A percentile compares a stretch with the other conserved stretches of the same genome.
Conservation (phyloP, 1,139 yeast species). For the Suhomyces anneliseae region DNA sequence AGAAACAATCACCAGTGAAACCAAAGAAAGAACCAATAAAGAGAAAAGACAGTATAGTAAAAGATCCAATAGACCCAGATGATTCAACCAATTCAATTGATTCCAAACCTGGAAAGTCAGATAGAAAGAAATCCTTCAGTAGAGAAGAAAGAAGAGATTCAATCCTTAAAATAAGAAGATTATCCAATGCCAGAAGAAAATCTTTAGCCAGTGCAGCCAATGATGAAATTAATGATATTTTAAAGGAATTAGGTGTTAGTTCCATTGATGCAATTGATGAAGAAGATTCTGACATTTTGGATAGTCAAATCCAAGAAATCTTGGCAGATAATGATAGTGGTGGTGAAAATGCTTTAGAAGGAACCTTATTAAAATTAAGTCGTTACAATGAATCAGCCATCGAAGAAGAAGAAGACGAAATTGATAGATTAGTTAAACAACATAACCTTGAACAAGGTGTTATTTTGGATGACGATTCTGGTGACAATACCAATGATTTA, state of each 20-base stretch:
- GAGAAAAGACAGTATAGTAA: conserved; percentile 1
- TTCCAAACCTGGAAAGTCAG: not conserved
- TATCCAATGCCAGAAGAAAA: conserved; percentile 41
- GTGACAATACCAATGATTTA: conserved; percentile 11
- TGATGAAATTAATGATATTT: conserved; percentile 42
- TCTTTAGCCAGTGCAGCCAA: conserved; percentile 42
- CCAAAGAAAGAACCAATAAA: conserved; percentile 14
- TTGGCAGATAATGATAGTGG: conserved; percentile 25
- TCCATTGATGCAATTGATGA: conserved; percentile 39
- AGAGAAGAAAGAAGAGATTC: conserved; percentile 15
- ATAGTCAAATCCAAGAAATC: conserved; percentile 37
- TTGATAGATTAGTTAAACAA: conserved; percentile 36
- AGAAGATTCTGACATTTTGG: conserved; percentile 35
- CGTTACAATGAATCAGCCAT: conserved; percentile 31
- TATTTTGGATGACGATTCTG: conserved; percentile 23
- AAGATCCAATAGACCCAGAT: not conserved
- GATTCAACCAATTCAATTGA: conserved; percentile 1
- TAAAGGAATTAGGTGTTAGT: conserved; percentile 40
- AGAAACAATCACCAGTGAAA: conserved; percentile 20
- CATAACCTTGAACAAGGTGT: conserved; percentile 38
- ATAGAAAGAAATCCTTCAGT: conserved; percentile 4
- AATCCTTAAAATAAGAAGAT: conserved; percentile 25
- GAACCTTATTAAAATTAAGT: conserved; percentile 21
- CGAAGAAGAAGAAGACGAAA: conserved; percentile 42
- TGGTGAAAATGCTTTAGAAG: conserved; percentile 20